These are phyloP conservation scores for Davidsoniella eucalypti DNA, from an alignment of 2,329 filamentous ascomycete genomes.

Conservation along the genomic window DNA sequence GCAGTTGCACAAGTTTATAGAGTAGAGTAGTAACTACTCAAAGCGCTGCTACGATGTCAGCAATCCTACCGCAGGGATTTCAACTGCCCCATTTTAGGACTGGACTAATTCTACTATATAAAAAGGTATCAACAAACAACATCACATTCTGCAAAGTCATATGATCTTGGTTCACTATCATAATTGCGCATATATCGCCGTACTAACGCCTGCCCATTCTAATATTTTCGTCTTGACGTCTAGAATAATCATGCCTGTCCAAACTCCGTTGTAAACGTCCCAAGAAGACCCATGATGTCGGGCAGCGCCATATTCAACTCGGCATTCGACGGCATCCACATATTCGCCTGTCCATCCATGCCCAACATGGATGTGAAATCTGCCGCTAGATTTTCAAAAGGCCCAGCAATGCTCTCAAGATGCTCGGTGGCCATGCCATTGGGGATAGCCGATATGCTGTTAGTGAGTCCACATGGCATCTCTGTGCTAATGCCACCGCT, in stretches of 20 bases:
- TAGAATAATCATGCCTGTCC: not conserved
- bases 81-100: too few relatives aligned
- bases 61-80: too few relatives aligned
- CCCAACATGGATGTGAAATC: slow-evolving; percentile 7
- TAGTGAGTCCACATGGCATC: not conserved
- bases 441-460: not conserved
- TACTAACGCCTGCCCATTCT: too few relatives aligned
- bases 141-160: too few relatives aligned
- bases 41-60: too few relatives aligned
- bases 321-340: not conserved
- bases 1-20: too few relatives aligned
- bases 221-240: too few relatives aligned
- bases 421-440: not conserved
- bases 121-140: too few relatives aligned
- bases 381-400: not conserved
- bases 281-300: slow-evolving; percentile 9
- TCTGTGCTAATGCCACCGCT: not conserved
- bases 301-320: slow-evolving; percentile 2
- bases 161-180: too few relatives aligned
- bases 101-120: too few relatives aligned
- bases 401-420: not conserved
- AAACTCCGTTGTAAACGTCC: slow-evolving; percentile 8
- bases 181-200: too few relatives aligned
- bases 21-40: too few relatives aligned
- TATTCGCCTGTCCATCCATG: not conserved